Evolutionary conservation across 2,329 filamentous ascomycete species (phyloP), one percentile per base, ranked within the genome.

Genomic region (Alternaria brassicae): DNA sequence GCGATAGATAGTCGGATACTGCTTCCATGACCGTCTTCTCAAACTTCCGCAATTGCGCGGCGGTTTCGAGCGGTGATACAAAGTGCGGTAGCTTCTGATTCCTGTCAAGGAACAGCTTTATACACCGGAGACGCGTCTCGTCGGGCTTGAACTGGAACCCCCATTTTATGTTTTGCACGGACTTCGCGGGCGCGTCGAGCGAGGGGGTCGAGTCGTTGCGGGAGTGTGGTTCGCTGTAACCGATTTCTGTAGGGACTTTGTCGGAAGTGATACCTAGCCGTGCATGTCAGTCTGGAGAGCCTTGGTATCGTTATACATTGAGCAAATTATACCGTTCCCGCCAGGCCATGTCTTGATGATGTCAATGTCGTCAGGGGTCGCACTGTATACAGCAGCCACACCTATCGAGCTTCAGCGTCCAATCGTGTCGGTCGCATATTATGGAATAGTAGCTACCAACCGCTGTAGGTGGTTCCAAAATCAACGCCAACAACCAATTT

Each of bases 341-440:
- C 91, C 91, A 0, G 91, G 91, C 91, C 91, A 94, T 50, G 80
- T 79, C 80, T 92, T 93, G 81, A 93, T 92, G 70, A 93, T 91
- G 73, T 93, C 90, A 58, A 93, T 83, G 75, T 93, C 91, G 75
- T 93, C 90, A 12, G 91, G 90, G 1, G 88, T 91, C 4, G 87
- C 89, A 13, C 88, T 90, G 69, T 92, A 91, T 4, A 91, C 88
- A 28, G 88, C 88, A 6, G 90, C 89, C 58, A 91, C 89, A 54
- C 86, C 88, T 74, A 44, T 61, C 23, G 17, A 37, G 10, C 12
- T 53, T 74, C 49, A 73, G 64, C 47, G 37, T 50, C 34, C 41
- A 15, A 40, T 54, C 41, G 17, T 23, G 19, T 48, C 25, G 17
- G 6, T 10, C 17, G 15, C 34, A 30, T 13, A 17, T 13, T 23